These are phyloP conservation scores for Barbatosphaeria neglecta DNA, from an alignment of 495 filamentous ascomycete genomes.

Conservation along the genomic window DNA sequence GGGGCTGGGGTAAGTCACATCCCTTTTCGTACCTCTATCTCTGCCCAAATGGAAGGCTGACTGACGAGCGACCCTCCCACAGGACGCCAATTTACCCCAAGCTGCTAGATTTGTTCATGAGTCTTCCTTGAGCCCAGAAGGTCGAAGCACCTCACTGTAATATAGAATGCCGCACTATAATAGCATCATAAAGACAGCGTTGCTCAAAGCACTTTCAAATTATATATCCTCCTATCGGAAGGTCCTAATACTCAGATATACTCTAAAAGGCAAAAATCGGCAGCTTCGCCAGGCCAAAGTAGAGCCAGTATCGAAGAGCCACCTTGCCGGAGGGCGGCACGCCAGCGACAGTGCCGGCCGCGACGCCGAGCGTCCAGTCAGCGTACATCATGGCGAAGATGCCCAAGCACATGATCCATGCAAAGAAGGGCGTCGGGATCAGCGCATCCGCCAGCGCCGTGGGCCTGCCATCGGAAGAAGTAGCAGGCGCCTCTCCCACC, in stretches of 20 bases:
- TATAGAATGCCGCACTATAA: background rate
- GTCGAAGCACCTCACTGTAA: background rate
- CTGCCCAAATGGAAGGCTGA: conserved; percentile 1
- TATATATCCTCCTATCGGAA: background rate
- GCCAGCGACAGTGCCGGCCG: background rate
- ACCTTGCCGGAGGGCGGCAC: background rate
- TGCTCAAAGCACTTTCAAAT: background rate
- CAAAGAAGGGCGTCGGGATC: background rate
- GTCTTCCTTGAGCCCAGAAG: conserved; percentile 11
- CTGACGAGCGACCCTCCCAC: conserved; percentile 4
- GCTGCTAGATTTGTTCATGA: conserved; percentile 21
- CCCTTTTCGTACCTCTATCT: conserved; percentile 1
- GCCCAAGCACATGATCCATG: background rate
- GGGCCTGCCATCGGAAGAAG: background rate
- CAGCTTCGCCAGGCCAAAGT: background rate
- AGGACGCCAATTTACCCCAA: conserved; percentile 23
- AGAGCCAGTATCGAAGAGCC: background rate
- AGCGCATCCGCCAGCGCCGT: background rate
- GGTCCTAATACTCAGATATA: background rate
- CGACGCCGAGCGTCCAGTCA: background rate
- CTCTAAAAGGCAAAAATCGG: background rate
- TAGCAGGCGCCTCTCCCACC: too few relatives aligned
- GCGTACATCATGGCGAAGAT: background rate
- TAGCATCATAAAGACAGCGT: background rate
- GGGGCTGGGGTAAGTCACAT: conserved; percentile 36